These are phyloP conservation scores for Trichoderma harzianum DNA, from an alignment of 2,329 filamentous ascomycete genomes.

Conservation along the genomic window DNA sequence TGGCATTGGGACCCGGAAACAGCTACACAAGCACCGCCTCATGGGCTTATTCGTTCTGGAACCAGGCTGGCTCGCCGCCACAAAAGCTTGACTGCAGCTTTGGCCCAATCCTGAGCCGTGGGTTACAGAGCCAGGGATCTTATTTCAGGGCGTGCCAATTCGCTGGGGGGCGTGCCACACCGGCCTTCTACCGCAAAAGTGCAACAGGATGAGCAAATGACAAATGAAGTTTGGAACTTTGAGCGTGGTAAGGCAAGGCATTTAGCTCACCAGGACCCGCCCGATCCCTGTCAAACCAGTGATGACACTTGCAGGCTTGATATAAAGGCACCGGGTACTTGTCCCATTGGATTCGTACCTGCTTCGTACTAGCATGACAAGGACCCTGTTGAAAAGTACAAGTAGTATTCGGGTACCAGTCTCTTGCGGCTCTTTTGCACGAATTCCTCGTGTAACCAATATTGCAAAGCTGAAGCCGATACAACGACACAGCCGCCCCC, in stretches of 20 bases:
- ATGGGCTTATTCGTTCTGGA: background rate
- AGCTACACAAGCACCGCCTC: background rate
- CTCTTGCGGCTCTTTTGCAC: background rate
- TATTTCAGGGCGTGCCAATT: background rate
- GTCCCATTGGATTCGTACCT: background rate
- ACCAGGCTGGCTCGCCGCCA: background rate
- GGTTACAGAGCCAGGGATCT: background rate
- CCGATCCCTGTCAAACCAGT: background rate
- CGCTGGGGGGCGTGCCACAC: background rate
- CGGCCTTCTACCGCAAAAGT: background rate
- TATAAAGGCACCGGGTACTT: background rate
- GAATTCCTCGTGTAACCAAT: background rate
- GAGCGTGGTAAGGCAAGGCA: background rate
- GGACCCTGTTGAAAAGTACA: background rate
- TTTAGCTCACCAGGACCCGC: background rate
- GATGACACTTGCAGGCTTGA: background rate
- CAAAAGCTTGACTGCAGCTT: constrained; percentile 5
- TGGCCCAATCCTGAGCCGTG: background rate
- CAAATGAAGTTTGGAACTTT: background rate
- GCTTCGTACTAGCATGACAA: background rate
- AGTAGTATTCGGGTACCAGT: background rate
- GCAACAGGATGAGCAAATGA: background rate
- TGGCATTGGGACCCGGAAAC: background rate
- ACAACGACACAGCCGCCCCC: background rate
- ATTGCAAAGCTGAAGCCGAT: background rate